Conservation (phyloP, 139 green algal species). For the Microglena sp. region DNA sequence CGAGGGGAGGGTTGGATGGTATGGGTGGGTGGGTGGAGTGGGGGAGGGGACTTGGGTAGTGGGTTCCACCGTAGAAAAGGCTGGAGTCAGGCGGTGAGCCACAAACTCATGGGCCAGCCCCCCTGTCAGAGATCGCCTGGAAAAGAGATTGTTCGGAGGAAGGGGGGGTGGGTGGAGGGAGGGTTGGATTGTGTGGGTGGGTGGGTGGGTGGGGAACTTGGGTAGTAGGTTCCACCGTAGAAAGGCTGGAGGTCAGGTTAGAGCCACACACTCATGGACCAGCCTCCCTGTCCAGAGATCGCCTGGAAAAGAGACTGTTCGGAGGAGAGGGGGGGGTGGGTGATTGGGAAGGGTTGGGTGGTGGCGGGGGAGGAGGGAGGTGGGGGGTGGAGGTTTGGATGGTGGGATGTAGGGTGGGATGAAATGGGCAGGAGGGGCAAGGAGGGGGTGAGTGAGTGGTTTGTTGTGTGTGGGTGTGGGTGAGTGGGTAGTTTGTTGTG, state of each 20-base stretch:
- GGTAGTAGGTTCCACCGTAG: not conserved
- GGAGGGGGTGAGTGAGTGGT: too few species aligned
- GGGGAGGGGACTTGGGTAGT: too few species aligned
- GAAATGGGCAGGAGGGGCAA: too few species aligned
- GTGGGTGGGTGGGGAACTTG: too few species aligned
- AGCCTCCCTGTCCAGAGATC: not conserved
- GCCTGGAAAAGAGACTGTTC: conserved; percentile 35
- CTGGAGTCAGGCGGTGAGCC: not conserved
- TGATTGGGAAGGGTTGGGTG: too few species aligned
- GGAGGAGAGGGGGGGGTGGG: not conserved
- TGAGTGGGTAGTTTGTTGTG: too few species aligned
- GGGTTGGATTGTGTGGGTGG: not conserved
- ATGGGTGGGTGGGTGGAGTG: too few species aligned
- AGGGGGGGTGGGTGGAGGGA: not conserved
- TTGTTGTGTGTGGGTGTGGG: too few species aligned
- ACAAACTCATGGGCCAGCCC: not conserved
- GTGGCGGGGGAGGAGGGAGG: too few species aligned
- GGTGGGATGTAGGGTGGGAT: not conserved
- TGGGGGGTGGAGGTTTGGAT: not conserved
- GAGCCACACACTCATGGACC: not conserved
- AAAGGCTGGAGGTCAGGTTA: not conserved
- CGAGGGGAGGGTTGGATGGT: not conserved
- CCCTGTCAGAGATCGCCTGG: conserved; percentile 29
- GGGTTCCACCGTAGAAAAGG: not conserved
- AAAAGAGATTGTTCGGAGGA: conserved; percentile 2